Evolutionary conservation across 148 eudicot species (phyloP).

Genomic region (Salicornia ramosissima): DNA sequence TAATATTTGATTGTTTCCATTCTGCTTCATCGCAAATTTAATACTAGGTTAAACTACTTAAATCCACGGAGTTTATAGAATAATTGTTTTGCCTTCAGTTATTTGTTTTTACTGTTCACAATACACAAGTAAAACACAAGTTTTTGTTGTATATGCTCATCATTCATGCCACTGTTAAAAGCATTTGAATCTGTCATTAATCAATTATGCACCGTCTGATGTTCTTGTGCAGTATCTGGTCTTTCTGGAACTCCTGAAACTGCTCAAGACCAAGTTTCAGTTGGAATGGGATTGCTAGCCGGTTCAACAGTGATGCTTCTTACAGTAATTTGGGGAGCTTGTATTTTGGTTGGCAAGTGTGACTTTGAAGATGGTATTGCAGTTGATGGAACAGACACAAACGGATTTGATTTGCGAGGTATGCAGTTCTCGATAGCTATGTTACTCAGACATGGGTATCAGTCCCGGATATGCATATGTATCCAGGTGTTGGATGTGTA

Average conservation of each 20-base stretch:
- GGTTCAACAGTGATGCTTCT: conserved; percentile 97
- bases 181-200: background rate
- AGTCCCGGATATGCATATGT: no score
- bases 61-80: no score
- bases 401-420: conserved; percentile 59
- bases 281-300: conserved; percentile 93
- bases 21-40: background rate
- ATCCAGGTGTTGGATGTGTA: no score
- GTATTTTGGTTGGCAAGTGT: conserved; percentile 79
- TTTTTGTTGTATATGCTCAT: background rate
- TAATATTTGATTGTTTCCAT: background rate
- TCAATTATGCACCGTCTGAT: background rate
- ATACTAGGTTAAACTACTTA: background rate
- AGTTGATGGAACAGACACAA: conserved; percentile 53
- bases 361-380: conserved; percentile 50
- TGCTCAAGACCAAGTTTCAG: conserved; percentile 88
- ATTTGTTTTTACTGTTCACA: background rate
- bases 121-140: background rate
- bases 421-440: background rate
- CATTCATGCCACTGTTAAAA: background rate
- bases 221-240: conserved; percentile 62
- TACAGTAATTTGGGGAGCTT: conserved; percentile 79
- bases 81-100: background rate
- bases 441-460: background rate
- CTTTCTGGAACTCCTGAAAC: conserved; percentile 63